phyloP scores from a whole-genome alignment of 441 rosid genomes.

The Kokia cookei region DNA sequence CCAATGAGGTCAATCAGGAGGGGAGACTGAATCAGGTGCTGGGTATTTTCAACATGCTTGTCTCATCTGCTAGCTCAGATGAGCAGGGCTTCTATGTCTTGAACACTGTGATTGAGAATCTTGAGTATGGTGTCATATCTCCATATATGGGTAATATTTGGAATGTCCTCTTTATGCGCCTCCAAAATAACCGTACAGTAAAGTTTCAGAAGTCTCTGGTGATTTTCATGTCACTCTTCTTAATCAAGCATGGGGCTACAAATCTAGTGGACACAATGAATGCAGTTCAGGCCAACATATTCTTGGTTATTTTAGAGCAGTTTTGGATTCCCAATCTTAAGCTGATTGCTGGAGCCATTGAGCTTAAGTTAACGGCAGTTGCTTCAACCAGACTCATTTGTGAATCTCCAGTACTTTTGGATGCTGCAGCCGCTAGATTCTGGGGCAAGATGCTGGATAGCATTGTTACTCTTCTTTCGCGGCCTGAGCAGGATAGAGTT shows the following conservation, averaged over 20 bases:
- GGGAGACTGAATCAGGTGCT: slow-evolving; percentile 72
- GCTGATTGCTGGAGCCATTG: slow-evolving; percentile 68
- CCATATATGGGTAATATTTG: slow-evolving; percentile 61
- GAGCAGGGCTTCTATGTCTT: slow-evolving; percentile 94
- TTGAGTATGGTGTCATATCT: slow-evolving; percentile 57
- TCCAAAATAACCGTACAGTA: slow-evolving; percentile 50
- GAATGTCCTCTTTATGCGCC: slow-evolving; percentile 65
- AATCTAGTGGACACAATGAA: slow-evolving; percentile 70
- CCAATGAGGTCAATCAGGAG: slow-evolving; percentile 69
- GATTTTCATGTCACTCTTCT: slow-evolving; percentile 81
- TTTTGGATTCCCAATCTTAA: slow-evolving; percentile 85
- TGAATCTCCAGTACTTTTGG: slow-evolving; percentile 67
- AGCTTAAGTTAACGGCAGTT: slow-evolving; percentile 75
- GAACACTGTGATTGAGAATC: slow-evolving; percentile 80
- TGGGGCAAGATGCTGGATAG: slow-evolving; percentile 90
- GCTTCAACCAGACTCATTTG: slow-evolving; percentile 76
- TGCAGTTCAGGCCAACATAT: slow-evolving; percentile 63
- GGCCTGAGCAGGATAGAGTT: slow-evolving; percentile 74
- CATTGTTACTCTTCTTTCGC: slow-evolving; percentile 73
- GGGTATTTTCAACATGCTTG: slow-evolving; percentile 76
- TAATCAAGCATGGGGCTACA: slow-evolving; percentile 77
- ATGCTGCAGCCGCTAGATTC: slow-evolving; percentile 44
- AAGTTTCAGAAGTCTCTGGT: slow-evolving; percentile 74
- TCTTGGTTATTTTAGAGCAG: slow-evolving; percentile 57
- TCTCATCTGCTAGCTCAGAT: slow-evolving; percentile 61